Base-by-base conservation (phyloP, 208 protist species). In the Naegleria fowleri region DNA sequence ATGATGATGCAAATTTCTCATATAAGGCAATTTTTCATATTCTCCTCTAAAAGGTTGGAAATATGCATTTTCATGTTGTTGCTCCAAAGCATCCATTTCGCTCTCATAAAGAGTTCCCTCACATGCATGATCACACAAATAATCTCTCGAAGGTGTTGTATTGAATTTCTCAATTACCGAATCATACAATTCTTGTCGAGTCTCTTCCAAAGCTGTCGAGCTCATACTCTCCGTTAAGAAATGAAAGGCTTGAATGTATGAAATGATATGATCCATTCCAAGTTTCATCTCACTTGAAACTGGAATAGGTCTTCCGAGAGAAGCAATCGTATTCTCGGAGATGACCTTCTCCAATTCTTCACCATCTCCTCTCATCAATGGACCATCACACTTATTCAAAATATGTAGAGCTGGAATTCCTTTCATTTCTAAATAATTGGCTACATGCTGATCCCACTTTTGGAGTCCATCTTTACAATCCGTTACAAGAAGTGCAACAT, bases 211-310 rank as follows among this genome's bases (percentile, higher is more conserved):
- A n/a, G 91, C 5, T 55, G 59, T 22, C 5, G 85, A 86, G 19
- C 83, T 39, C 5, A 90, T 84, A 6, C 88, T 91, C 22, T 92
- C 92, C 2, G 91, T 79, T 59, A 88, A 33, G 55, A 58, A 33
- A 19, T 58, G 85, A 38, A 38, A 40, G 33, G 85, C 6, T 40
- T 88, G 85, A 39, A 58, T 58, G 3, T 13, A 55, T 51, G 43
- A 88, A 33, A 39, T 29, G 16, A 88, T 40, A 22, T 88, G n/a
- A 39, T 33, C 48, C 5, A 89, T 38, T 38, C 48, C 48, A 29
- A 67, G 11, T 40, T 89, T 89, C 19, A 29, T 52, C 25, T 89
- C 86, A 33, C n/a, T 40, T 67, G 86, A 89, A 39, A 89, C 4
- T 16, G 48, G 48, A n/a, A 89, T 89, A 5, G 86, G 86, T 5